A percentile compares a stretch with the other conserved stretches of the same genome.
phyloP scores from a whole-genome alignment of 2,329 filamentous ascomycete genomes.

The Talaromyces atroroseus region DNA sequence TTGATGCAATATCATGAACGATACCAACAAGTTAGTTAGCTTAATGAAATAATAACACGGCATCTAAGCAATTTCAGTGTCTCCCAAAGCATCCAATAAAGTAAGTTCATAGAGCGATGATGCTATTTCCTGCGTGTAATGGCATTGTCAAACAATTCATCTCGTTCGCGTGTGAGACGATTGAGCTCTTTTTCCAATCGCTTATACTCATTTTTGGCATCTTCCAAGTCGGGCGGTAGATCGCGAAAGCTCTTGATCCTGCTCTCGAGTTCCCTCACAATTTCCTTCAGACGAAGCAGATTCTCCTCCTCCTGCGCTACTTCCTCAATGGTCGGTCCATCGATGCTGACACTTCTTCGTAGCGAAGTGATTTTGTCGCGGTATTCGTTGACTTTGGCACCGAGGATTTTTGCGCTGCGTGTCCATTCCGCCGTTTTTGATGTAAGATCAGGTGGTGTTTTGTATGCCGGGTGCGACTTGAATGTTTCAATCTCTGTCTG shows the following conservation, averaged over 20 bases:
- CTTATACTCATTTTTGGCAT: conserved; percentile 66
- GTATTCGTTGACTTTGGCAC: conserved; percentile 63
- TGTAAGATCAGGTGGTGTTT: conserved; percentile 54
- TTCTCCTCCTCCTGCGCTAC: conserved; percentile 55
- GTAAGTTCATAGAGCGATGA: not conserved
- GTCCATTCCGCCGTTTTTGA: conserved; percentile 70
- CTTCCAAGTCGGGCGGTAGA: conserved; percentile 64
- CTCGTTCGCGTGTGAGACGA: conserved; percentile 57
- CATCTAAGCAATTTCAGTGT: not conserved
- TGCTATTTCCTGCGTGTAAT: conserved; percentile 32
- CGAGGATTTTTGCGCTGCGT: conserved; percentile 62
- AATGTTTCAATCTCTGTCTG: conserved; percentile 26
- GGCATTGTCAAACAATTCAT: conserved; percentile 68
- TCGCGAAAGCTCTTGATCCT: conserved; percentile 64
- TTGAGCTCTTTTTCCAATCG: conserved; percentile 60
- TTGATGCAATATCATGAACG: conserved; percentile 11
- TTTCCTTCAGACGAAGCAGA: conserved; percentile 54
- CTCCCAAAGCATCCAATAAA: not conserved
- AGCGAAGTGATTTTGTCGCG: conserved; percentile 48
- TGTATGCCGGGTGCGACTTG: conserved; percentile 40
- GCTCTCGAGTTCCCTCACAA: conserved; percentile 61
- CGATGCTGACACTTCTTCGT: conserved; percentile 24
- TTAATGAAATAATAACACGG: not conserved
- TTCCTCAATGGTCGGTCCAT: conserved; percentile 41
- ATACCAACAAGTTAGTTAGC: conserved; percentile 10